phyloP scores from a whole-genome alignment of 2,329 filamentous ascomycete genomes.

The Aspergillus ochraceoroseus region DNA sequence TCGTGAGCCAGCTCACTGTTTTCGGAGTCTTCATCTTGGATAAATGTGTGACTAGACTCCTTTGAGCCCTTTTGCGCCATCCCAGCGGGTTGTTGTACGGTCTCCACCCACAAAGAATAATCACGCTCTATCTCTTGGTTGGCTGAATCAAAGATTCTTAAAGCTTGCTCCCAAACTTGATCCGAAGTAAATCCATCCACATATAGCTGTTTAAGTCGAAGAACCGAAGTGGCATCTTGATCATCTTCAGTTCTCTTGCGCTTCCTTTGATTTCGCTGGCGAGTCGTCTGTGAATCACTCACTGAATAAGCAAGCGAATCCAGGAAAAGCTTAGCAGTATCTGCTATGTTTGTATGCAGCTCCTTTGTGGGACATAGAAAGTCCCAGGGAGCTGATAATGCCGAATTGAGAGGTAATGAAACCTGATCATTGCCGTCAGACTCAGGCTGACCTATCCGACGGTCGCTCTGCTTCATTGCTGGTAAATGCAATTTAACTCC shows the following conservation, averaged over 20 bases:
- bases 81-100: conserved; percentile 17
- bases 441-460: neutral
- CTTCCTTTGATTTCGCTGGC: conserved; percentile 66
- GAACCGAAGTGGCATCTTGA: conserved; percentile 47
- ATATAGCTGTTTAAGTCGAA: conserved; percentile 79
- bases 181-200: conserved; percentile 79
- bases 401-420: conserved; percentile 19
- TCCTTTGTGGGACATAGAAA: conserved; percentile 70
- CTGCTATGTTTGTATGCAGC: conserved; percentile 65
- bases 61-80: conserved; percentile 1
- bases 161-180: conserved; percentile 92
- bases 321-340: conserved; percentile 72
- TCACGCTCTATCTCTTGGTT: conserved; percentile 51
- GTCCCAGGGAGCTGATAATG: conserved; percentile 60
- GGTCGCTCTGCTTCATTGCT: conserved; percentile 2
- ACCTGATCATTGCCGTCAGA: neutral
- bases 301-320: conserved; percentile 72
- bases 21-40: conserved; percentile 18
- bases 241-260: conserved; percentile 61
- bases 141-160: conserved; percentile 68
- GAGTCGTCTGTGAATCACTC: conserved; percentile 64
- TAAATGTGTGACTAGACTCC: conserved; percentile 9
- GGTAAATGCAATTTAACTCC: neutral
- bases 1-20: conserved; percentile 16
- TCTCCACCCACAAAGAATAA: conserved; percentile 36